Evolutionary conservation across 164 flowering plant species (phyloP), one percentile per base, ranked within the genome.

Genomic region (Vitis rotundifolia): DNA sequence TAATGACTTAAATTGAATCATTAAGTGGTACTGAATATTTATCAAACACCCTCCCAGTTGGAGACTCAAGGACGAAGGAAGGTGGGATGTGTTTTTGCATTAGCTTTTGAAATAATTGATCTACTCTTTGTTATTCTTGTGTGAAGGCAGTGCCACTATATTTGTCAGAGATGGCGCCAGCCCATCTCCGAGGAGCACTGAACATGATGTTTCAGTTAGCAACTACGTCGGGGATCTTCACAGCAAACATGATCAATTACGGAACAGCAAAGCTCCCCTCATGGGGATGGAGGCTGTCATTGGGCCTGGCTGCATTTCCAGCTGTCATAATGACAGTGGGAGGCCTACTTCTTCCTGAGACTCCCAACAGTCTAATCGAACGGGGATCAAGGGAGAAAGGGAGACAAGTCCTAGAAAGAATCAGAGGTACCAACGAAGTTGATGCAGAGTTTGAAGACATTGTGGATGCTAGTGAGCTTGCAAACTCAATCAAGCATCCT

Each of bases 141-240:
- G 16, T 80, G 29, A 68, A 94, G 97, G 98, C 92, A 9, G 90
- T 94, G 47, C 97, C 97, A 0, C 71, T 94, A 0, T 94, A 94
- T 63, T 61, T 94, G 50, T 94, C 98, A 13, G 98, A 94, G 71
- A 92, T 92, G 97, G 97, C 98, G 3, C 98, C 98, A 22, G 76
- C 95, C 18, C 97, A 92, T 79, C 91, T 92, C 37, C 78, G 98
- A 71, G 97, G 97, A 75, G 95, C 77, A 47, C 75, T 94, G 47
- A 94, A 94, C 81, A 92, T 92, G 91, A 84, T 94, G 97, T 94
- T 94, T 77, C 98, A 94, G 69, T 63, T 94, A 19, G 99, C 97
- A 67, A 94, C 99, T 10, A 92, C 97, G 0, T 78, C 89, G 0
- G 99, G 99, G 14, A 91, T 94, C 74, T 92, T 94, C 79, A 80